A percentile compares a stretch with the other conserved stretches of the same genome.
phyloP scores from a whole-genome alignment of 208 protist species.

The Wallacemonas collosoma region DNA sequence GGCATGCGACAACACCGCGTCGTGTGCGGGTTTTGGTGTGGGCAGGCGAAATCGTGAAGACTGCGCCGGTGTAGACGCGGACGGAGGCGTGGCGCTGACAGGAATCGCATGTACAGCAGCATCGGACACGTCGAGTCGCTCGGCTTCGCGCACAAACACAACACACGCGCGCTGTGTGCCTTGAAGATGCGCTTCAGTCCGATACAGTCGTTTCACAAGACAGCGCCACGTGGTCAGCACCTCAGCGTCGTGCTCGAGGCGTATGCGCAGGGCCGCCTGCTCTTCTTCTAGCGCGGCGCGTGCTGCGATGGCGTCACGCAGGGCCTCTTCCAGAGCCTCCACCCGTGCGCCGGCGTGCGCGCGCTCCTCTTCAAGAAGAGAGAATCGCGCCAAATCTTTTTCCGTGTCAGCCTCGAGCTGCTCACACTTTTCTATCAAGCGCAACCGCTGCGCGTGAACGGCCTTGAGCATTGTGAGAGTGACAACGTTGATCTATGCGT shows the following conservation, averaged over 20 bases:
- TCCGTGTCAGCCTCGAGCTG: slow-evolving; percentile 21
- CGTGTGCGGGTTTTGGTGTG: background rate
- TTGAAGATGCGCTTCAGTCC: slow-evolving; percentile 37
- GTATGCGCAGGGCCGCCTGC: slow-evolving; percentile 10
- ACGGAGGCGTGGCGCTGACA: background rate
- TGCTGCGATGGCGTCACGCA: background rate
- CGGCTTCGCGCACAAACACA: slow-evolving; percentile 16
- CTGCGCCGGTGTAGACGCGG: background rate
- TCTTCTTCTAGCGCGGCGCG: slow-evolving; percentile 9
- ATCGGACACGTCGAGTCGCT: background rate
- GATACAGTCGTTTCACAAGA: slow-evolving; percentile 29
- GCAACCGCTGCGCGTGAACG: slow-evolving; percentile 42
- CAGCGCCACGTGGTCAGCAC: slow-evolving; percentile 29
- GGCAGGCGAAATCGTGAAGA: background rate
- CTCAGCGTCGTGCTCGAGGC: slow-evolving; percentile 8
- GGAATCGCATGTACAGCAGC: background rate
- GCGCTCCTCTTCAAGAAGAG: slow-evolving; percentile 9
- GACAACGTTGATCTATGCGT: background rate
- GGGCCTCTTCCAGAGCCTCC: slow-evolving; percentile 10
- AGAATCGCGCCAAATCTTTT: slow-evolving; percentile 14
- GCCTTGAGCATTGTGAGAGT: slow-evolving; percentile 25
- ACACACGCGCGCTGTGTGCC: slow-evolving; percentile 23
- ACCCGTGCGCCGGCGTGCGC: slow-evolving; percentile 19
- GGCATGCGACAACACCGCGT: background rate
- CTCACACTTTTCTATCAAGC: slow-evolving; percentile 23